Conservation (phyloP, 2,329 filamentous ascomycete genomes). For the Fusarium chaquense region DNA sequence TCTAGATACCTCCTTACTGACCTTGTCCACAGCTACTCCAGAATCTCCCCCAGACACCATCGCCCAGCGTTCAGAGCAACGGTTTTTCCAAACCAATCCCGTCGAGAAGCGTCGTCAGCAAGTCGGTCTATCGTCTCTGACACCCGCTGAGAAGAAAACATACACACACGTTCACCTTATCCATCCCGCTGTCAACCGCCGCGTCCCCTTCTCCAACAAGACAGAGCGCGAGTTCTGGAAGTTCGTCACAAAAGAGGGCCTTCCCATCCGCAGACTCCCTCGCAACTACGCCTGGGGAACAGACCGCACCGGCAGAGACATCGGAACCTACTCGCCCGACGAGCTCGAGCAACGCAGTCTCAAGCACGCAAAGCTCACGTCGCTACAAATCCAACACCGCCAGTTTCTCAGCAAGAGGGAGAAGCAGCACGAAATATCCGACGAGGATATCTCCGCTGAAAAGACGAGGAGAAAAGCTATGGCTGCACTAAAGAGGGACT, state of each 20-base stretch:
- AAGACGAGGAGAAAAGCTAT: slow-evolving; percentile 63
- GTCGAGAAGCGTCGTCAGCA: slow-evolving; percentile 59
- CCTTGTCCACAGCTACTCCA: slow-evolving; percentile 42
- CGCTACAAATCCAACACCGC: slow-evolving; percentile 59
- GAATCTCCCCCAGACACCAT: slow-evolving; percentile 59
- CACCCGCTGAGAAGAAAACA: slow-evolving; percentile 61
- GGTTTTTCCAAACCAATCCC: slow-evolving; percentile 64
- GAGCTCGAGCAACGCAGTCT: slow-evolving; percentile 59
- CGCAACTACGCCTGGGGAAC: slow-evolving; percentile 61
- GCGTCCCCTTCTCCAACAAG: slow-evolving; percentile 57
- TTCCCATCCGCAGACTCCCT: slow-evolving; percentile 61
- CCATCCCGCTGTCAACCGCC: slow-evolving; percentile 54
- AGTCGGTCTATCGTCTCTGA: slow-evolving; percentile 59
- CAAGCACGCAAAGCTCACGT: slow-evolving; percentile 58
- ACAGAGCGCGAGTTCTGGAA: slow-evolving; percentile 70
- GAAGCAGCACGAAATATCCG: slow-evolving; percentile 41
- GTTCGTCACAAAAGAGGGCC: slow-evolving; percentile 63
- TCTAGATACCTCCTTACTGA: not conserved
- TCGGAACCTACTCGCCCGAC: slow-evolving; percentile 61
- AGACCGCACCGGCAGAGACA: slow-evolving; percentile 62
- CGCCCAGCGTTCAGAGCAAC: slow-evolving; percentile 60
- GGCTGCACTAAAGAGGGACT: slow-evolving; percentile 62
- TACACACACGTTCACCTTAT: slow-evolving; percentile 63
- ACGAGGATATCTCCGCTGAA: slow-evolving; percentile 61
- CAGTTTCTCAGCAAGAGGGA: slow-evolving; percentile 57